Percentiles rank a stretch among this genome's conserved stretches.
phyloP scores from a whole-genome alignment of 1,284 basidiomycete genomes.

The Cryptococcus deneoformans region DNA sequence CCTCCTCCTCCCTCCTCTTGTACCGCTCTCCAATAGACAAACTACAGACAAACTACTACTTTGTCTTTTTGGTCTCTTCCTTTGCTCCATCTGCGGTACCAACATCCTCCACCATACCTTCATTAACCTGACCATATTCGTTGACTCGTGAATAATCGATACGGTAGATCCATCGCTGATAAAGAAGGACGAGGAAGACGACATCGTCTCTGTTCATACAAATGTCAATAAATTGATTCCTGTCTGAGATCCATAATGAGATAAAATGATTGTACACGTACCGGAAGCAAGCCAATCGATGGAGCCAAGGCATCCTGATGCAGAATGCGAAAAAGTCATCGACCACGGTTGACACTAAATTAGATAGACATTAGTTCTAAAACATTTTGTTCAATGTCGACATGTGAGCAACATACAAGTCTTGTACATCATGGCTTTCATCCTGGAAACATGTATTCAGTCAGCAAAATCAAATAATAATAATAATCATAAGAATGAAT shows the following conservation, averaged over 20 bases:
- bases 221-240: not conserved
- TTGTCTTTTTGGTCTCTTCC: constrained; percentile 40
- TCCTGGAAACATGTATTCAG: constrained; percentile 39
- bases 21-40: not conserved
- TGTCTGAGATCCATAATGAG: not conserved
- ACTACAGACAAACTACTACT: constrained; percentile 16
- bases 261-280: not conserved
- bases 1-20: not conserved
- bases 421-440: constrained; percentile 98
- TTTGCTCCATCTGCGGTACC: constrained; percentile 21
- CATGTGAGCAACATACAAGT: constrained; percentile 53
- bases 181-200: constrained; percentile 60
- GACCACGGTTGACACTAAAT: constrained; percentile 54
- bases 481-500: not conserved
- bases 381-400: too few relatives aligned
- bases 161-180: constrained; percentile 83
- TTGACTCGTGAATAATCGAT: constrained; percentile 91
- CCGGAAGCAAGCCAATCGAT: constrained; percentile 56
- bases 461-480: constrained; percentile 4
- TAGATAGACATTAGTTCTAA: constrained; percentile 1
- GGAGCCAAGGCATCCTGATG: constrained; percentile 93
- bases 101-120: constrained; percentile 42
- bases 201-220: constrained; percentile 66
- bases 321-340: constrained; percentile 89
- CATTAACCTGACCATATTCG: constrained; percentile 83